Base-by-base conservation (phyloP, 352 stramenopile species). In the Pythium vanterpoolii region DNA sequence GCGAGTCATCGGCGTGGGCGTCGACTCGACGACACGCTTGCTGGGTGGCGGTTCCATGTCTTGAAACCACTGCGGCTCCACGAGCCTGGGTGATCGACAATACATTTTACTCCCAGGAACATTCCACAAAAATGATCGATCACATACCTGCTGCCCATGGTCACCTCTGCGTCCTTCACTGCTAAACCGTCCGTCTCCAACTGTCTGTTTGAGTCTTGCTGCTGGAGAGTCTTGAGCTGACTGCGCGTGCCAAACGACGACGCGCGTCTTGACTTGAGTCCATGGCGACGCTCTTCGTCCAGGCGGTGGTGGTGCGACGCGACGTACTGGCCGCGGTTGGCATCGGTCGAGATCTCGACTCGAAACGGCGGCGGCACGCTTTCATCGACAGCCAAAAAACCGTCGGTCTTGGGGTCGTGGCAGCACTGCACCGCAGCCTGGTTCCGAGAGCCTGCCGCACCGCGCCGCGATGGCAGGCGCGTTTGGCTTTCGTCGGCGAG, bases 361-460 rank as follows among this genome's bases (percentile, higher is more conserved):
- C 76, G 68, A 48, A 94, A 94, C n/a, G 85, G 85, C 4, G 80
- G 77, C 0, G 85, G 85, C 4, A 93, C 74, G 9, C 73, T 90
- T 51, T 94, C 85, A 26, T 94, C 85, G 0, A 94, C 78, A 1
- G 89, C 80, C 1, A 84, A 74, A 57, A 94, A 94, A 0, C 85
- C 85, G 33, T 94, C 85, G 0, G 71, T 89, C 50, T 83, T 89
- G 0, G 85, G 85, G 46, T 91, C 81, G 47, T 94, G 83, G 34
- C 87, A 74, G 44, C 57, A 54, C 11, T 60, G 61, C 1, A 36
- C 27, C 7, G 55, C 36, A 1, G 73, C 46, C 42, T 88, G 76
- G 42, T 85, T 89, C 27, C 73, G 73, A 0, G 73, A 79, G 16
- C 71, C 72, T 7, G 76, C 66, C 1, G 74, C 54, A n/a, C 67